Conservation (phyloP, 148 eudicot species). For the Linanthus parryae region DNA sequence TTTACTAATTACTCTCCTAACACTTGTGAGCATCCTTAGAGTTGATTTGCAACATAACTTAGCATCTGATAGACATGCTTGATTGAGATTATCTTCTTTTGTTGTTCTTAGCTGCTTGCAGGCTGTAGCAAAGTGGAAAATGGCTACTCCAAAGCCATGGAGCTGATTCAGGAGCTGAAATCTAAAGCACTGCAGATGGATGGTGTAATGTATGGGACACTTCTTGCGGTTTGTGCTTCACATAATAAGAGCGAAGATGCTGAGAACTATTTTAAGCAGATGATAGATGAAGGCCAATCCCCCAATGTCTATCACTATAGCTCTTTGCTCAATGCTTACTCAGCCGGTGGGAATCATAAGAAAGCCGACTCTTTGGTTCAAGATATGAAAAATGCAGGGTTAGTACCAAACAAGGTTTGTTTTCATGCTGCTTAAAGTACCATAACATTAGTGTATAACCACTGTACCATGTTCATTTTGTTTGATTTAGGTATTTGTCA, state of each 20-base stretch:
- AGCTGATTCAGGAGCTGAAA: slow-evolving; percentile 65
- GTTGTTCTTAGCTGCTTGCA: slow-evolving; percentile 57
- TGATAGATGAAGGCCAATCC: slow-evolving; percentile 80
- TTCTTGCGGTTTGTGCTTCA: slow-evolving; percentile 83
- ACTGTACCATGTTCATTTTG: too few relatives aligned
- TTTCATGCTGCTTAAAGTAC: slow-evolving; percentile 13
- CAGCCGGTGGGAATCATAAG: slow-evolving; percentile 49
- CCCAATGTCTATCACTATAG: slow-evolving; percentile 83
- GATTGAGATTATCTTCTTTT: slow-evolving; percentile 19
- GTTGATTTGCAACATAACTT: slow-evolving; percentile 4
- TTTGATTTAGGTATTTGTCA: too few relatives aligned
- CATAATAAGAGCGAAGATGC: slow-evolving; percentile 62
- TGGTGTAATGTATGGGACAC: slow-evolving; percentile 66
- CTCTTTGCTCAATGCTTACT: slow-evolving; percentile 84
- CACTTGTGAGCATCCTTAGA: not conserved
- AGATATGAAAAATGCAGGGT: slow-evolving; percentile 71
- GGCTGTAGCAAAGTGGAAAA: slow-evolving; percentile 60
- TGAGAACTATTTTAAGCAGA: slow-evolving; percentile 57
- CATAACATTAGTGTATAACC: too few relatives aligned
- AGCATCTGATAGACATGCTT: too few relatives aligned
- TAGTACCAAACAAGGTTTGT: slow-evolving; percentile 75
- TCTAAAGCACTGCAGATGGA: slow-evolving; percentile 55
- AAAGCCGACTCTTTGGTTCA: slow-evolving; percentile 69
- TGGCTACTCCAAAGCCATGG: slow-evolving; percentile 67
- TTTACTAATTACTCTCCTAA: not conserved